These are phyloP conservation scores for Phialophora macrospora DNA, from an alignment of 2,329 filamentous ascomycete species.

Conservation along the genomic window DNA sequence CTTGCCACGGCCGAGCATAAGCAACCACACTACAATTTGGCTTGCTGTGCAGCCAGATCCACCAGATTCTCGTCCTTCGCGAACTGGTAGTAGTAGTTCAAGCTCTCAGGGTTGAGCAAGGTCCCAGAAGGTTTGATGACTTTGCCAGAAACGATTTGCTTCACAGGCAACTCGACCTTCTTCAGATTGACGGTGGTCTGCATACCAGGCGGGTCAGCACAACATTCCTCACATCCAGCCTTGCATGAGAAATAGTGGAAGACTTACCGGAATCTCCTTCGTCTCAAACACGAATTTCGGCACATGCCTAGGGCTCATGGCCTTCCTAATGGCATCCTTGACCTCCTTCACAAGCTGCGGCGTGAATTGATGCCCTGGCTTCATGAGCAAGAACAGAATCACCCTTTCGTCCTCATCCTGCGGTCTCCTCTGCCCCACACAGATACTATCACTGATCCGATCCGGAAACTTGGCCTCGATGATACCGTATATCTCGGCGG, in stretches of 20 bases:
- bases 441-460: slow-evolving; percentile 72
- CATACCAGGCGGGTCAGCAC: neutral
- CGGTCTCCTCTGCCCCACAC: slow-evolving; percentile 75
- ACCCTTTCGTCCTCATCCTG: slow-evolving; percentile 63
- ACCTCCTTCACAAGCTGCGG: slow-evolving; percentile 61
- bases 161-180: slow-evolving; percentile 83
- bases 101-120: slow-evolving; percentile 72
- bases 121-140: slow-evolving; percentile 76
- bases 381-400: slow-evolving; percentile 65
- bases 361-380: slow-evolving; percentile 62
- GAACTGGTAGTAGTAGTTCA: slow-evolving; percentile 81
- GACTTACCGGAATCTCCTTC: slow-evolving; percentile 72
- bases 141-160: slow-evolving; percentile 78
- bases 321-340: slow-evolving; percentile 67
- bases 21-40: slow-evolving; percentile 57
- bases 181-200: slow-evolving; percentile 82
- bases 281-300: slow-evolving; percentile 80
- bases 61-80: slow-evolving; percentile 66
- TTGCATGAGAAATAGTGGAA: neutral
- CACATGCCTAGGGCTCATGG: slow-evolving; percentile 74
- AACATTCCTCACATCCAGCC: neutral
- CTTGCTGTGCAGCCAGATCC: slow-evolving; percentile 7
- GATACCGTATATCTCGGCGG: slow-evolving; percentile 96
- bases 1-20: slow-evolving; percentile 77
- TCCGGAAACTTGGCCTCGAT: slow-evolving; percentile 65